phyloP scores from a whole-genome alignment of 2,329 filamentous ascomycete genomes.

The Myriangium duriaei region DNA sequence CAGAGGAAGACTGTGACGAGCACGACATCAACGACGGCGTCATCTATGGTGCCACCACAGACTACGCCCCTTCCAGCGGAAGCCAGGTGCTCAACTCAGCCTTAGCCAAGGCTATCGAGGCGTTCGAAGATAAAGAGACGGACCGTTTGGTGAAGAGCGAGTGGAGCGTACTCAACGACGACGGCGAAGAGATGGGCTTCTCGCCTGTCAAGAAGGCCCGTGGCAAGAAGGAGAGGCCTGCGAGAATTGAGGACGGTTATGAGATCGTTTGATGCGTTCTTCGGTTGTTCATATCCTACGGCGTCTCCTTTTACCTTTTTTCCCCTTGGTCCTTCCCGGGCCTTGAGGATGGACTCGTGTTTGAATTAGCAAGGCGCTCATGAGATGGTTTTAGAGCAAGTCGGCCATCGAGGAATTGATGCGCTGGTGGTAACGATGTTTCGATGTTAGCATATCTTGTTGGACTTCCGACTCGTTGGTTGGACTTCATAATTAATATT shows the following conservation, averaged over 20 bases:
- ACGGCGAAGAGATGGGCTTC: slow-evolving; percentile 21
- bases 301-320: not conserved
- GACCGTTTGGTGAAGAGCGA: slow-evolving; percentile 48
- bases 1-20: slow-evolving; percentile 33
- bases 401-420: slow-evolving; percentile 9
- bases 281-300: not conserved
- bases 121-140: slow-evolving; percentile 47
- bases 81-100: slow-evolving; percentile 46
- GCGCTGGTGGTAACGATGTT: too few species aligned
- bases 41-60: slow-evolving; percentile 43
- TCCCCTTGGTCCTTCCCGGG: too few species aligned
- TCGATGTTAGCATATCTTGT: too few species aligned
- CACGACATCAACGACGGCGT: slow-evolving; percentile 36
- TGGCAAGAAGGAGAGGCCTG: slow-evolving; percentile 23
- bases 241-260: slow-evolving; percentile 20
- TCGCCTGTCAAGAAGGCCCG: slow-evolving; percentile 23
- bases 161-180: slow-evolving; percentile 41
- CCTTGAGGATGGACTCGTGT: too few species aligned
- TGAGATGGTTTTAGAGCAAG: slow-evolving; percentile 6
- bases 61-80: slow-evolving; percentile 37
- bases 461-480: too few species aligned
- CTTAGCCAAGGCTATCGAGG: slow-evolving; percentile 45
- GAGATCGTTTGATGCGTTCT: slow-evolving; percentile 5
- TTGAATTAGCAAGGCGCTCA: slow-evolving; percentile 10
- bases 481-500: not conserved